Evolutionary conservation across 2,329 filamentous ascomycete genomes (phyloP).

Genomic region (Chaetomium sp.): DNA sequence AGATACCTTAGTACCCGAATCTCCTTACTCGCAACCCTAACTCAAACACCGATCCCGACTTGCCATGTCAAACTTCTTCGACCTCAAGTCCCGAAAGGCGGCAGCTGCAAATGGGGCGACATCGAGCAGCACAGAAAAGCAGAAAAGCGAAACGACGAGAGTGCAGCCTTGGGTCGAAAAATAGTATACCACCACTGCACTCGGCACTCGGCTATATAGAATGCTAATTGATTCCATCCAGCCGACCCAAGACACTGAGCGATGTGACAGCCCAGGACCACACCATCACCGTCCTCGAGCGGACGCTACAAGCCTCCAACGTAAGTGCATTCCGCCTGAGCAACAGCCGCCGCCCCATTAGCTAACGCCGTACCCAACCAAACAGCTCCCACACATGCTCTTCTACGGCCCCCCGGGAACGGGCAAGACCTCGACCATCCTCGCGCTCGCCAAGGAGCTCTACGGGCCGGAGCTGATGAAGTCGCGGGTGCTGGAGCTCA

Average conservation of each 20-base stretch:
- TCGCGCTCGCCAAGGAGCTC: slow-evolving; percentile 94
- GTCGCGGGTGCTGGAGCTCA: slow-evolving; percentile 94
- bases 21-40: background rate
- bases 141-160: slow-evolving; percentile 63
- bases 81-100: slow-evolving; percentile 86
- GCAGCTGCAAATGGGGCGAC: slow-evolving; percentile 65
- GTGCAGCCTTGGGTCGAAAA: slow-evolving; percentile 98
- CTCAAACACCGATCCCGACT: background rate
- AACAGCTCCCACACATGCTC: slow-evolving; percentile 91
- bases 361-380: slow-evolving; percentile 10
- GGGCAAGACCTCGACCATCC: slow-evolving; percentile 96
- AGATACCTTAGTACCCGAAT: background rate
- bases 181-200: slow-evolving; percentile 65
- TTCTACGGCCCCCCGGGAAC: slow-evolving; percentile 98
- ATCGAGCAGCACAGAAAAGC: slow-evolving; percentile 66
- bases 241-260: slow-evolving; percentile 87
- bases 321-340: slow-evolving; percentile 47
- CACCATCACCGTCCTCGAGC: slow-evolving; percentile 87
- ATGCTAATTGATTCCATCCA: slow-evolving; percentile 48
- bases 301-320: slow-evolving; percentile 93
- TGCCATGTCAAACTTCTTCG: slow-evolving; percentile 88
- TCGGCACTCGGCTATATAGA: background rate
- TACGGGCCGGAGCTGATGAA: slow-evolving; percentile 95
- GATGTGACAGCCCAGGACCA: slow-evolving; percentile 98
- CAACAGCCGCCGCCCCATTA: background rate